Percentiles rank a stretch among this genome's conserved stretches.
Evolutionary conservation across 2,329 filamentous ascomycete species (phyloP).

Genomic region (Berkeleyomyces rouxiae): DNA sequence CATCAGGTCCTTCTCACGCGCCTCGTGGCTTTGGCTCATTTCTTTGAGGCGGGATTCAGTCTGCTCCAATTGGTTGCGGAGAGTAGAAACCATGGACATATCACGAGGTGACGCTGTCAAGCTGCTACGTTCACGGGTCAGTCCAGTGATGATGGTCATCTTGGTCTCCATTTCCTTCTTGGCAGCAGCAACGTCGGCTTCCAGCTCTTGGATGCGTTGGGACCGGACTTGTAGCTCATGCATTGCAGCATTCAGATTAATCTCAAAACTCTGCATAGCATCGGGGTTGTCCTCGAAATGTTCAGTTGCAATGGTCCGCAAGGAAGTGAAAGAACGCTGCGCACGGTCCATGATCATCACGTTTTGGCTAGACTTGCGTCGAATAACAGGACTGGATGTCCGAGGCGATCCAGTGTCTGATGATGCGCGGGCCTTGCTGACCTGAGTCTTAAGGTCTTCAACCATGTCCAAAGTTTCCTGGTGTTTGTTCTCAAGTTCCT

Average conservation of each 20-base stretch:
- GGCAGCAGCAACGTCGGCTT: conserved; percentile 63
- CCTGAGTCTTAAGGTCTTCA: conserved; percentile 76
- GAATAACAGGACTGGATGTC: conserved; percentile 59
- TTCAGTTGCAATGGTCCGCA: conserved; percentile 75
- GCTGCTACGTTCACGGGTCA: conserved; percentile 84
- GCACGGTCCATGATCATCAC: conserved; percentile 77
- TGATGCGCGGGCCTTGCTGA: conserved; percentile 55
- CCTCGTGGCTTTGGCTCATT: conserved; percentile 55
- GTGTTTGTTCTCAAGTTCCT: conserved; percentile 68
- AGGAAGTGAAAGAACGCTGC: conserved; percentile 74
- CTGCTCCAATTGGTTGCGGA: conserved; percentile 76
- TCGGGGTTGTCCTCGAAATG: conserved; percentile 72
- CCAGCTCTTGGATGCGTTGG: conserved; percentile 77
- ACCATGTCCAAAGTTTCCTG: conserved; percentile 69
- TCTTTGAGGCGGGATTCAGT: conserved; percentile 65
- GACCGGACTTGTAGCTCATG: conserved; percentile 76
- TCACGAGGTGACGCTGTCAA: conserved; percentile 73
- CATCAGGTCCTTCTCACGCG: conserved; percentile 58
- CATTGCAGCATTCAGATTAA: conserved; percentile 82
- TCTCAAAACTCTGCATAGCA: conserved; percentile 77
- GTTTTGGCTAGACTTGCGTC: conserved; percentile 83
- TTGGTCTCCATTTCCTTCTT: conserved; percentile 97
- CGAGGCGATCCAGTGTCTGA: conserved; percentile 43
- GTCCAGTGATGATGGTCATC: conserved; percentile 84
- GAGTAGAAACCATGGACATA: conserved; percentile 71